Evolutionary conservation across 305 asterid species (phyloP).

Genomic region (Coffea humblotiana): DNA sequence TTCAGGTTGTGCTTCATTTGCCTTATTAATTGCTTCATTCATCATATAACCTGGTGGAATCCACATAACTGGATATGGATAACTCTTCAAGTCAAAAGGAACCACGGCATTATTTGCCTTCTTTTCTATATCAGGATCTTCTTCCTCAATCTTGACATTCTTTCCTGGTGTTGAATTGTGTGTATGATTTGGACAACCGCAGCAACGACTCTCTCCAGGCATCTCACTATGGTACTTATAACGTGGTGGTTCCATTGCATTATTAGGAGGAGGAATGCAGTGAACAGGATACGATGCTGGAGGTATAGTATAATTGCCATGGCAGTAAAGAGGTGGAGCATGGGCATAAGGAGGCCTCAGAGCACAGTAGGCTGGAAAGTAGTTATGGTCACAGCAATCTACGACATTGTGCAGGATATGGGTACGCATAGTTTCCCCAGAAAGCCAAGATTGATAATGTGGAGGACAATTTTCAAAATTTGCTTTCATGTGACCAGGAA

Average conservation of each 20-base stretch:
- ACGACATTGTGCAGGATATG: conserved; percentile 35
- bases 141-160: conserved; percentile 53
- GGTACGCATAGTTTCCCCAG: conserved; percentile 40
- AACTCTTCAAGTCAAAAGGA: conserved; percentile 38
- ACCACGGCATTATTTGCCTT: conserved; percentile 28
- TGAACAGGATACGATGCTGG: conserved; percentile 33
- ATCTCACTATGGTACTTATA: conserved; percentile 37
- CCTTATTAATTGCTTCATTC: conserved; percentile 18
- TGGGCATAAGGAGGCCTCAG: conserved; percentile 52
- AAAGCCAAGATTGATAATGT: conserved; percentile 42
- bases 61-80: conserved; percentile 45
- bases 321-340: conserved; percentile 32
- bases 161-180: conserved; percentile 33
- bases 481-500: conserved; percentile 30
- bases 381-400: conserved; percentile 48
- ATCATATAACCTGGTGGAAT: conserved; percentile 37
- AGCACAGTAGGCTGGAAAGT: conserved; percentile 25
- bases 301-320: conserved; percentile 35
- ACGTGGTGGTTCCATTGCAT: conserved; percentile 34
- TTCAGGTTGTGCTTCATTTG: conserved; percentile 6
- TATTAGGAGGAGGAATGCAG: conserved; percentile 37
- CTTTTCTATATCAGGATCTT: conserved; percentile 34
- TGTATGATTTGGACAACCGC: conserved; percentile 54
- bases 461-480: conserved; percentile 31
- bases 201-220: conserved; percentile 46